phyloP scores from a whole-genome alignment of 306 rosid genomes.

The Vigna unguiculata region DNA sequence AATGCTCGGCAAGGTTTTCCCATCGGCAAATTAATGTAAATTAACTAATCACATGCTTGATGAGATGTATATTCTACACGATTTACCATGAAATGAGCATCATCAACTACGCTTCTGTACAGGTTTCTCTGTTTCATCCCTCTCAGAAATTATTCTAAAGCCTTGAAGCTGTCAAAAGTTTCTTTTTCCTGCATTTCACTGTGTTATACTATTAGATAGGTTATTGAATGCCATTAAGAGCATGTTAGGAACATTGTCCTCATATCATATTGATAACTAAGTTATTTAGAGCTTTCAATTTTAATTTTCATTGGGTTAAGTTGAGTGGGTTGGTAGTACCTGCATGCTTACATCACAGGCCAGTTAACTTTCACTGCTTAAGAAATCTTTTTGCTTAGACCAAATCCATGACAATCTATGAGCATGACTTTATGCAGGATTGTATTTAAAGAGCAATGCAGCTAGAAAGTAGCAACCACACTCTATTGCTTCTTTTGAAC shows the following conservation, averaged over 20 bases:
- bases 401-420: constrained; percentile 19
- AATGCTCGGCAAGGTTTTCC: constrained; percentile 69
- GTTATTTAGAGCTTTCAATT: neutral
- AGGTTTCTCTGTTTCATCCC: constrained; percentile 22
- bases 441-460: constrained; percentile 6
- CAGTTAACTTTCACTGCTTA: constrained; percentile 13
- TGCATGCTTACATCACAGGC: constrained; percentile 18
- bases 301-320: neutral
- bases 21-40: constrained; percentile 51
- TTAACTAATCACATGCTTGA: constrained; percentile 40
- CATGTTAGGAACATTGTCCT: neutral
- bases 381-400: constrained; percentile 19
- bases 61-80: constrained; percentile 32
- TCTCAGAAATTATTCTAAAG: constrained; percentile 24
- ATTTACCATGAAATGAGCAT: constrained; percentile 16
- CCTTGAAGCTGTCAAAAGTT: neutral
- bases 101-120: constrained; percentile 15
- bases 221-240: neutral
- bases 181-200: neutral
- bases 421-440: neutral
- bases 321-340: constrained; percentile 29
- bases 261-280: neutral
- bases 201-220: neutral
- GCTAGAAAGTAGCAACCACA: constrained; percentile 17
- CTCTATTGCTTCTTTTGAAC: constrained; percentile 23